Evolutionary conservation across 73 alveolate genomes (phyloP), one percentile per base, ranked within the genome.

Genomic region (Paramecium sonneborni): DNA sequence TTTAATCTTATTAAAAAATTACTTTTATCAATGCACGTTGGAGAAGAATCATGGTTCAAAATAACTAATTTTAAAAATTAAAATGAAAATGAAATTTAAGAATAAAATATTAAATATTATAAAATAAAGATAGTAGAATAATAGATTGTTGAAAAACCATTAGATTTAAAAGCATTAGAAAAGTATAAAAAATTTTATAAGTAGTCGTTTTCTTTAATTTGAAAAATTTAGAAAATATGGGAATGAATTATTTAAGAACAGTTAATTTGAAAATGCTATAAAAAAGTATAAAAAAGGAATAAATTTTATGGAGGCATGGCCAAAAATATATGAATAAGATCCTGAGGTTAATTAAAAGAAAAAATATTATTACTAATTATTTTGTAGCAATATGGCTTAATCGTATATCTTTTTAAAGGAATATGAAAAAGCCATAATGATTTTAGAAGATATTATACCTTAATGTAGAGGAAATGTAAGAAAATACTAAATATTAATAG

Each of bases 231-330:
- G 84, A 30, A 62, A 62, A 11, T 43, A 62, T 62, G 84, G 84
- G 10, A 62, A 62, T 30, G 18, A 4, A 2, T 24, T 62, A 62
- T 62, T 62, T 62, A 62, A 62, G 20, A 62, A 32, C 1, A 62
- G 12, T 26, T 62, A 26, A 62, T 62, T 62, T 15, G 44, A 62
- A 32, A 32, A 26, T 26, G 84, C 84, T 3, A 62, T 62, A 23
- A 62, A 62, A 32, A 62, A 62, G 26, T 62, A 62, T 10, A 3
- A 62, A 32, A 62, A 62, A 12, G 84, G 84, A 62, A 62, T 62
- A 5, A 62, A 62, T 24, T 62, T 62, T 62, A 62, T 62, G 84
- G 84, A 62, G 5, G 84, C 84, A 30, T 62, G 84, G 84, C 84
- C 84, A 1, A 62, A 24, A 62, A 32, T 30, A 14, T 12, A 30